These are phyloP conservation scores for Alternaria sp. DNA, from an alignment of 2,329 filamentous ascomycete species.

Conservation along the genomic window DNA sequence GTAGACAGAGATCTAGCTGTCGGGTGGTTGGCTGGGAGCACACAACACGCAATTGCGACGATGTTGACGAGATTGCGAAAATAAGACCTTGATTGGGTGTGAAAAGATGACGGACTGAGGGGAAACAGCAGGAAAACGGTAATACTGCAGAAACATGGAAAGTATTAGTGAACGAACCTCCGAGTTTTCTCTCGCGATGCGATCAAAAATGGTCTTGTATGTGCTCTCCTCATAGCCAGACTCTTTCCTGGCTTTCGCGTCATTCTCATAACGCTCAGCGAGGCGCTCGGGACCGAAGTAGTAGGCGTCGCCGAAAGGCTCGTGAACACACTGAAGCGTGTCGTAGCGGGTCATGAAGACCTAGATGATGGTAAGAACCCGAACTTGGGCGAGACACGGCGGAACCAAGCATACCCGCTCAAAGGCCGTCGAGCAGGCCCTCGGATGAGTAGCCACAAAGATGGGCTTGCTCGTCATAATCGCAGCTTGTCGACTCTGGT, in stretches of 20 bases:
- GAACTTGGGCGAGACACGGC: conserved; percentile 1
- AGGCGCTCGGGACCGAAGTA: conserved; percentile 94
- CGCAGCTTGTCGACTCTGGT: conserved; percentile 13
- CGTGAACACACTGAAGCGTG: conserved; percentile 83
- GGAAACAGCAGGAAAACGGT: neutral
- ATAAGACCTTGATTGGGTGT: conserved; percentile 1
- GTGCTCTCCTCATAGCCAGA: conserved; percentile 76
- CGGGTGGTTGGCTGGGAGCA: conserved; percentile 3
- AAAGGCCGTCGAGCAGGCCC: conserved; percentile 96
- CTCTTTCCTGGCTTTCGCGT: conserved; percentile 62
- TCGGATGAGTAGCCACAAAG: conserved; percentile 92
- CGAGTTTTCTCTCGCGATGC: conserved; percentile 73
- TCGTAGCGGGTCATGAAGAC: conserved; percentile 96
- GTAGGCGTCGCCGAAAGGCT: conserved; percentile 96
- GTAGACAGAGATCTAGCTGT: neutral
- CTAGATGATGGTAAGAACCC: conserved; percentile 28
- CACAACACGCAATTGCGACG: conserved; percentile 24
- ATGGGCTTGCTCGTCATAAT: conserved; percentile 80
- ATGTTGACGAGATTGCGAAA: conserved; percentile 13
- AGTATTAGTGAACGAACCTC: conserved; percentile 66
- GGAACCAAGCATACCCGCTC: conserved; percentile 72
- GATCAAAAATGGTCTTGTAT: conserved; percentile 79
- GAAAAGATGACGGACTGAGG: neutral
- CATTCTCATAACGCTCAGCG: conserved; percentile 77
- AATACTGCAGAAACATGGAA: neutral